Evolutionary conservation across 768 basidiomycete species (phyloP), one percentile per base, ranked within the genome.

Genomic region (Collybiopsis luxurians): DNA sequence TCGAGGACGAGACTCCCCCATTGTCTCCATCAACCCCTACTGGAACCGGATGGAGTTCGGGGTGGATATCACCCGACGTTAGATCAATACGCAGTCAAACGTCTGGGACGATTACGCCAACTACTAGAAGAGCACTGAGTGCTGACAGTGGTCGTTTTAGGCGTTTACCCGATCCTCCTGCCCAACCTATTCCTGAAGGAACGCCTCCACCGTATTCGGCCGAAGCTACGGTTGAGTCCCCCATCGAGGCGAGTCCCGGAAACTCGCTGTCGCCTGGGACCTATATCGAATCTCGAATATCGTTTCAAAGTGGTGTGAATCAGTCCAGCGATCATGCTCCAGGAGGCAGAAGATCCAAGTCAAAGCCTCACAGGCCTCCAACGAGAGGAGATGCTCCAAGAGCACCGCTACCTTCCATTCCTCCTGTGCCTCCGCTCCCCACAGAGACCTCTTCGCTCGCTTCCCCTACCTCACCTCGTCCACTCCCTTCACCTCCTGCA

Each of bases 1-100:
- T 53, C 38, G 70, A 76, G 43, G 74, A 74, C 59, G 66, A 74
- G 67, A 69, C 56, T 65, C 39, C 69, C 68, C 60, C 70, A 61
- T 11, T 23, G 4, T 51, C 50, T 12, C 50, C 50, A 24, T 24
- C 36, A n/a, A 21, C 36, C 10, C 21, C 34, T 26, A 52, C 49
- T 15, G 38, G 39, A 13, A 51, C 50, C 4, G 24, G 23, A 23
- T 19, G 49, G 15, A 19, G 21, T 2, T 28, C 15, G 2, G 46
- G 46, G 30, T 49, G 48, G 48, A 49, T 49, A 34, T 49, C 48
- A 15, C 31, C 48, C 2, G 48, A 49, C 13, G 48, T 49, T 7
- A 49, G 48, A 19, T 49, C 48, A 19, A 36, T 49, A 31, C 48
- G 28, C 24, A 48, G 48, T 31, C n/a, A 31, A 3, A 49, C 48